phyloP scores from a whole-genome alignment of 2,329 filamentous ascomycete species.

The Penicillium corylophilum region DNA sequence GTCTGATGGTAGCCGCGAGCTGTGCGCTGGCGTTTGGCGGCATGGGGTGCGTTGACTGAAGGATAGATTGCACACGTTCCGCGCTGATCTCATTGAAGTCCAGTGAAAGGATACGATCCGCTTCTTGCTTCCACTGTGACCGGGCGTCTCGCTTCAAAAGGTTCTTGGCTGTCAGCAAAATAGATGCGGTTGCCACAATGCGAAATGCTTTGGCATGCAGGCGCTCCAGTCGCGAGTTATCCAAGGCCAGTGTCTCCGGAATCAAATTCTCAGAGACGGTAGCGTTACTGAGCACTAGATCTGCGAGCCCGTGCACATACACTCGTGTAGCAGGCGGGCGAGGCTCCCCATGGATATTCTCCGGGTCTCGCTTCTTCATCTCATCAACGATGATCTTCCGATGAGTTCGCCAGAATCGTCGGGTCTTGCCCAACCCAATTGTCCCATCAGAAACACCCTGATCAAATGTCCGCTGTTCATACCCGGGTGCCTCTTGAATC shows the following conservation, averaged over 20 bases:
- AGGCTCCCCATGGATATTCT: conserved; percentile 36
- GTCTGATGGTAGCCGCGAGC: conserved; percentile 47
- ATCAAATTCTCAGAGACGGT: conserved; percentile 52
- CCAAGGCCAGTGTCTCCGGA: conserved; percentile 61
- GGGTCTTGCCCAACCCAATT: conserved; percentile 53
- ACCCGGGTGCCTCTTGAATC: conserved; percentile 60
- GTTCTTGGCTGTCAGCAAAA: conserved; percentile 65
- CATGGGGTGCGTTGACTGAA: conserved; percentile 52
- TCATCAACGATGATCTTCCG: conserved; percentile 47
- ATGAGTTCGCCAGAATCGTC: conserved; percentile 54
- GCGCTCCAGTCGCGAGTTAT: conserved; percentile 53
- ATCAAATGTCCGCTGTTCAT: conserved; percentile 61
- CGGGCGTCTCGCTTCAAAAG: conserved; percentile 64
- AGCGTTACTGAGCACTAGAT: conserved; percentile 57
- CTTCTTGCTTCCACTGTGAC: conserved; percentile 63
- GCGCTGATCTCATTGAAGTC: conserved; percentile 43
- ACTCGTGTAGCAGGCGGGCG: conserved; percentile 43
- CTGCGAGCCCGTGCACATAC: conserved; percentile 60
- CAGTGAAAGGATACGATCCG: conserved; percentile 57
- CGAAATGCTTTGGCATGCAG: conserved; percentile 56
- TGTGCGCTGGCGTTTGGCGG: conserved; percentile 46
- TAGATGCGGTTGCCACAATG: conserved; percentile 61
- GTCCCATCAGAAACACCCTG: conserved; percentile 53
- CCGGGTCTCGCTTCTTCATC: conserved; percentile 49
- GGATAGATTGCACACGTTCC: conserved; percentile 45